Conservation (phyloP, 139 green algal genomes). For the Eudorina sp. region DNA sequence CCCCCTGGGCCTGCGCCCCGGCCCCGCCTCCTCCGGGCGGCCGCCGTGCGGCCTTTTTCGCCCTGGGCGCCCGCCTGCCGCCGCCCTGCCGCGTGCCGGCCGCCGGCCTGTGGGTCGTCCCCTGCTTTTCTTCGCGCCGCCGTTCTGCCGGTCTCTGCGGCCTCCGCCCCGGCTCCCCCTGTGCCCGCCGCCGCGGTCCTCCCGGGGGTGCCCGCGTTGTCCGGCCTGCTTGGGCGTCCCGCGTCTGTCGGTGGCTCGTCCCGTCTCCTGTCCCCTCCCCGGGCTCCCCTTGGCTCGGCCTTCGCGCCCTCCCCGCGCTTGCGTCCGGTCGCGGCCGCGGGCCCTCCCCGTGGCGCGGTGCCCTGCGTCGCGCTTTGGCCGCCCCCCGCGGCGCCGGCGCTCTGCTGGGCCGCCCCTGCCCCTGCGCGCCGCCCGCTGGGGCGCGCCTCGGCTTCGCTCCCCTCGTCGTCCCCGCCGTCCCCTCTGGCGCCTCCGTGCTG, state of each 20-base stretch:
- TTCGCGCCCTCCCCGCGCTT: background rate
- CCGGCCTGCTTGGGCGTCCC: background rate
- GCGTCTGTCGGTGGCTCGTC: background rate
- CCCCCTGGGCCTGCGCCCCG: background rate
- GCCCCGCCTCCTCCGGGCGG: no score
- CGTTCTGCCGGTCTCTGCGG: background rate
- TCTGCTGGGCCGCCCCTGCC: background rate
- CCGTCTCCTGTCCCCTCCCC: background rate
- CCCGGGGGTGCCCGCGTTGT: background rate
- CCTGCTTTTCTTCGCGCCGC: background rate
- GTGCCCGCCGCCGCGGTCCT: background rate
- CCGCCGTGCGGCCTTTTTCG: background rate
- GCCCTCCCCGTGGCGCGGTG: background rate
- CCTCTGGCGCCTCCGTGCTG: background rate
- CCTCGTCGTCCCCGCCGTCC: background rate
- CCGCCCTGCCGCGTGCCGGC: no score
- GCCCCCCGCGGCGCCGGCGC: no score
- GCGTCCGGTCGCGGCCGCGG: background rate
- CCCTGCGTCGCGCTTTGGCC: background rate
- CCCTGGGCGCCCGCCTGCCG: background rate
- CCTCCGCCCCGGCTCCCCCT: background rate
- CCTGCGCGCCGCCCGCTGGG: background rate
- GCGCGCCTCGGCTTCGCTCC: background rate
- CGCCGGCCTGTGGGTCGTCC: background rate
- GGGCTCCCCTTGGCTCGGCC: background rate